These are phyloP conservation scores for Pseudocercospora ulei DNA, from an alignment of 2,329 filamentous ascomycete genomes.

Conservation along the genomic window DNA sequence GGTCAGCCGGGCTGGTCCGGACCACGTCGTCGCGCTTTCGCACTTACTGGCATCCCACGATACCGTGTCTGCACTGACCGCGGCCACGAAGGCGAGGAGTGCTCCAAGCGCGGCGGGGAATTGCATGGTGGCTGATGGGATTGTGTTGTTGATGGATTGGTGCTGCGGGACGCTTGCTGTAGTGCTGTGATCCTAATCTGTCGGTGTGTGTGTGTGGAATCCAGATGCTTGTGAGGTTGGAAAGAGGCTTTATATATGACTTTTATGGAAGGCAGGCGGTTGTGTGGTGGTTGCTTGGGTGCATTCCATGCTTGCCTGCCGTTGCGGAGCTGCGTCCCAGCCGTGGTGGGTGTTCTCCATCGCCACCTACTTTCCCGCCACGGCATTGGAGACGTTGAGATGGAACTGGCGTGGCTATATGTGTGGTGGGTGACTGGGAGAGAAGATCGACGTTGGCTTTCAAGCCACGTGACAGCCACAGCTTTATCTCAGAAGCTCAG, in stretches of 20 bases:
- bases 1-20: neutral
- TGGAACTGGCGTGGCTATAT: too few relatives aligned
- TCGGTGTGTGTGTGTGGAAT: slow-evolving; percentile 2
- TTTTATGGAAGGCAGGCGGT: neutral
- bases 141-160: slow-evolving; percentile 4
- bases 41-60: slow-evolving; percentile 52
- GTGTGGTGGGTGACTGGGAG: too few relatives aligned
- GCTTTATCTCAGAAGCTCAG: too few relatives aligned
- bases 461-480: too few relatives aligned
- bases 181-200: too few relatives aligned
- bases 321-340: slow-evolving; percentile 5
- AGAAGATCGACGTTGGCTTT: too few relatives aligned
- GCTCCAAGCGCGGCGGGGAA: slow-evolving; percentile 35
- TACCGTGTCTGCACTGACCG: slow-evolving; percentile 31
- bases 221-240: too few relatives aligned
- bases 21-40: neutral
- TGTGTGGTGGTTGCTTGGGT: neutral
- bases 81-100: slow-evolving; percentile 30
- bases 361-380: too few relatives aligned
- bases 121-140: slow-evolving; percentile 18
- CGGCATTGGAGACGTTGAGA: too few relatives aligned
- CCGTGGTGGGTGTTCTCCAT: too few relatives aligned
- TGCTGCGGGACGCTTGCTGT: neutral
- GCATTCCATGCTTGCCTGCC: slow-evolving; percentile 4
- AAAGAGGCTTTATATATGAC: too few relatives aligned